phyloP scores from a whole-genome alignment of 257 asterid genomes.

The Primulina tabacum region DNA sequence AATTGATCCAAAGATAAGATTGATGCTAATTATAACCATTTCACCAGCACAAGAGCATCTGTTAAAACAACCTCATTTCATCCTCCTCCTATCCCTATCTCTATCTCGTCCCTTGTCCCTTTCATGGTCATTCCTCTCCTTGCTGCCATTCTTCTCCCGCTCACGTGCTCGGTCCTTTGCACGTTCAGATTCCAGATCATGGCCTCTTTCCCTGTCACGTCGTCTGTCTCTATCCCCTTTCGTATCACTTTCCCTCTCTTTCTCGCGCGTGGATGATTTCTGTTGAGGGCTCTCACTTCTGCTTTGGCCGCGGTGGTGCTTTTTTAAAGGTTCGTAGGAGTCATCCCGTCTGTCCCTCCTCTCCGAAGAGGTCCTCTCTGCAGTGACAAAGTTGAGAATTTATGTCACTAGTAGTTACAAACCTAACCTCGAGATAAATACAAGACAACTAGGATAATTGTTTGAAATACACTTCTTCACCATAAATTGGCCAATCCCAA shows the following conservation, averaged over 20 bases:
- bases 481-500: not conserved
- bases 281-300: slow-evolving; percentile 70
- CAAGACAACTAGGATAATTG: not conserved
- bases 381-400: slow-evolving; percentile 21
- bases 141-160: slow-evolving; percentile 63
- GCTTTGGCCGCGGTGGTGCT: slow-evolving; percentile 71
- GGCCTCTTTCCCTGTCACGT: slow-evolving; percentile 50
- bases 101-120: slow-evolving; percentile 63
- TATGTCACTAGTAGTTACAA: slow-evolving; percentile 10
- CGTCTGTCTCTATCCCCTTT: slow-evolving; percentile 50
- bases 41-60: not conserved
- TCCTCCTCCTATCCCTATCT: slow-evolving; percentile 63
- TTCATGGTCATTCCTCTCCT: slow-evolving; percentile 75
- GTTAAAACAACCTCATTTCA: slow-evolving; percentile 36
- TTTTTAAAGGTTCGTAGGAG: slow-evolving; percentile 52
- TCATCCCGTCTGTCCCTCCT: slow-evolving; percentile 57
- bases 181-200: slow-evolving; percentile 42
- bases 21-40: not conserved
- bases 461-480: not conserved
- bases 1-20: not conserved
- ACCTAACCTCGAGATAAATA: not conserved
- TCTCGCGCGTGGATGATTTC: slow-evolving; percentile 50
- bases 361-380: slow-evolving; percentile 52
- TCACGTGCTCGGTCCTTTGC: slow-evolving; percentile 37
- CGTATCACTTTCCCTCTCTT: slow-evolving; percentile 55